These are phyloP conservation scores for Cytospora piceicola DNA, from an alignment of 2,329 filamentous ascomycete genomes.

Conservation along the genomic window DNA sequence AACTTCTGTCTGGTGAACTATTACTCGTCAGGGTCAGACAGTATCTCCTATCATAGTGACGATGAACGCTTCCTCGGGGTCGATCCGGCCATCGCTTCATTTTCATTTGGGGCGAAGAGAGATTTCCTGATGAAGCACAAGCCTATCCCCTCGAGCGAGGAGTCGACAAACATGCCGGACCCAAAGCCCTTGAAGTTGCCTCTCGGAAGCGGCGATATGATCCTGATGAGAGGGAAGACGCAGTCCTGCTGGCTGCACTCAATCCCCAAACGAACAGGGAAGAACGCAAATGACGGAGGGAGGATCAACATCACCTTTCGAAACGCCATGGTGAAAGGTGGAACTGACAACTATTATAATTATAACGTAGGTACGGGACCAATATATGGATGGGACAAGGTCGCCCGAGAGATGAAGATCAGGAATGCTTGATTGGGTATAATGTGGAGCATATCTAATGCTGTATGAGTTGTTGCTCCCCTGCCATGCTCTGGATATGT, in stretches of 20 bases:
- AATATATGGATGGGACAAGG: slow-evolving; percentile 69
- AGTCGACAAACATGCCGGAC: slow-evolving; percentile 34
- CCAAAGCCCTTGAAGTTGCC: slow-evolving; percentile 53
- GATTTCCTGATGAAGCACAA: slow-evolving; percentile 85
- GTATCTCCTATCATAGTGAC: slow-evolving; percentile 79
- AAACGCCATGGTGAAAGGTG: slow-evolving; percentile 69
- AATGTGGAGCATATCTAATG: slow-evolving; percentile 22
- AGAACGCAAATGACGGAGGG: slow-evolving; percentile 63
- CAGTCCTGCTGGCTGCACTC: slow-evolving; percentile 79
- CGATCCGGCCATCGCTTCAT: slow-evolving; percentile 73
- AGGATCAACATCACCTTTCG: slow-evolving; percentile 81
- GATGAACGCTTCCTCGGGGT: slow-evolving; percentile 76
- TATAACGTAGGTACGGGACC: slow-evolving; percentile 77
- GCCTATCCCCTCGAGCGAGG: slow-evolving; percentile 47
- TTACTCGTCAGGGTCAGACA: slow-evolving; percentile 76
- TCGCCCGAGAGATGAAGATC: slow-evolving; percentile 52
- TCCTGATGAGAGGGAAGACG: slow-evolving; percentile 77
- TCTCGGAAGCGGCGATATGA: slow-evolving; percentile 73
- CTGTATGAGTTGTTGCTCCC: slow-evolving; percentile 9
- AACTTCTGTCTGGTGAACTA: slow-evolving; percentile 86
- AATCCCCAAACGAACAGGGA: slow-evolving; percentile 73
- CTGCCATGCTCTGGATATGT: slow-evolving; percentile 23
- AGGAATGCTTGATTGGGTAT: slow-evolving; percentile 39
- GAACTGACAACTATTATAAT: slow-evolving; percentile 82
- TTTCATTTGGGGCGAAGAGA: slow-evolving; percentile 71